Evolutionary conservation across 192 early-diverging fungal species (phyloP), one percentile per base, ranked within the genome.

Genomic region (Cladochytrium replicatum): DNA sequence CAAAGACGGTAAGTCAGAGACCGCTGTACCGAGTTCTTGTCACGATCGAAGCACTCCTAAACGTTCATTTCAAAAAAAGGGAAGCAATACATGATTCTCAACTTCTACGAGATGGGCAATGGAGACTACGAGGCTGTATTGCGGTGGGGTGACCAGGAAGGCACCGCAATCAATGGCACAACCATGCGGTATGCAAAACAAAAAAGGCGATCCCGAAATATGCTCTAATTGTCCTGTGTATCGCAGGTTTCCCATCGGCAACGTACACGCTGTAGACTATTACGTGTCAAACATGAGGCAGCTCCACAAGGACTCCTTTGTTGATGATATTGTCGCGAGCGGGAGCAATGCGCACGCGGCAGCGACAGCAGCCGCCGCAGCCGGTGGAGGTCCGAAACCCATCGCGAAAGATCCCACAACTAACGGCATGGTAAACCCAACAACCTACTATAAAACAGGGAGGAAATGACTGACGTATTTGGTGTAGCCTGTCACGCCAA

Each of bases 381-480:
- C 31, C 6, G 26, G 43, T 13, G 29, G 15, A 7, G 60, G 37
- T 22, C 22, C 6, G 4, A 72, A 21, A 42, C 62, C 37, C 7
- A 55, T 43, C 22, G 43, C 50, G 30, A 74, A 77, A 3, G 77
- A 77, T 31, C 58, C 55, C 2, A 73, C 77, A 52, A 79, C 77
- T 2, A 58, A 39, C 5, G 71, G 73, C 11, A 67, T 22, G 15
- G 55, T 53, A n/a, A 55, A 17, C 7, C 4, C 13, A 29, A 4
- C 11, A 46, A 52, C 43, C 27, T 31, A 49, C 8, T n/a, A n/a
- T n/a, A n/a, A n/a, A n/a, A n/a, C n/a, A n/a, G n/a, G n/a, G n/a
- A n/a, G n/a, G n/a, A n/a, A n/a, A n/a, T n/a, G n/a, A n/a, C n/a
- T n/a, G n/a, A n/a, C n/a, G n/a, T n/a, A n/a, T n/a, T n/a, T n/a